Evolutionary conservation across 202 grass and related monocot genomes (phyloP).

Genomic region (Schoenoplectus tabernaemontani): DNA sequence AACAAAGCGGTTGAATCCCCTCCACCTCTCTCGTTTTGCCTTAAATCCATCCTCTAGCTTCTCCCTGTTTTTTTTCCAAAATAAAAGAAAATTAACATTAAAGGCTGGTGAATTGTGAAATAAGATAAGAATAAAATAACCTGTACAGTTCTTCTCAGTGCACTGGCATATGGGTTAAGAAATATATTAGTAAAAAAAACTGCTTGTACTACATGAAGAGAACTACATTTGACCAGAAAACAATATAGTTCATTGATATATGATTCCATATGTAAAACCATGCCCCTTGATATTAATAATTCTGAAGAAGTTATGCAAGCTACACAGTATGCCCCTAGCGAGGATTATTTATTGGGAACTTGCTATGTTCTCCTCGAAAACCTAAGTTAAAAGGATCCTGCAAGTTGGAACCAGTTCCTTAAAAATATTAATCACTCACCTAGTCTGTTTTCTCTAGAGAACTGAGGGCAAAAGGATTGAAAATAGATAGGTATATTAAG

Average conservation of each 20-base stretch:
- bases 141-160: neutral
- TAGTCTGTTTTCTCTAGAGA: too few relatives aligned
- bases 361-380: too few relatives aligned
- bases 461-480: too few relatives aligned
- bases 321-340: neutral
- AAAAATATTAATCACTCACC: too few relatives aligned
- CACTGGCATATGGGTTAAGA: neutral
- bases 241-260: neutral
- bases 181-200: neutral
- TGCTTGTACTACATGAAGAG: neutral
- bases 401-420: too few relatives aligned
- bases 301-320: neutral
- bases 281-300: neutral
- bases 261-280: neutral
- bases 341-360: too few relatives aligned
- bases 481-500: too few relatives aligned
- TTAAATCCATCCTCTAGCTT: conserved; percentile 92
- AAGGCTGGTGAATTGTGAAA: neutral
- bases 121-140: neutral
- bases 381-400: too few relatives aligned
- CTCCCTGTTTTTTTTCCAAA: conserved; percentile 50
- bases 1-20: conserved; percentile 78
- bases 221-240: neutral
- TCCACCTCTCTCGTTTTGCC: conserved; percentile 77
- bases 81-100: neutral